Base-by-base conservation (phyloP, 768 basidiomycete species). In the Lactifluus rugatus region DNA sequence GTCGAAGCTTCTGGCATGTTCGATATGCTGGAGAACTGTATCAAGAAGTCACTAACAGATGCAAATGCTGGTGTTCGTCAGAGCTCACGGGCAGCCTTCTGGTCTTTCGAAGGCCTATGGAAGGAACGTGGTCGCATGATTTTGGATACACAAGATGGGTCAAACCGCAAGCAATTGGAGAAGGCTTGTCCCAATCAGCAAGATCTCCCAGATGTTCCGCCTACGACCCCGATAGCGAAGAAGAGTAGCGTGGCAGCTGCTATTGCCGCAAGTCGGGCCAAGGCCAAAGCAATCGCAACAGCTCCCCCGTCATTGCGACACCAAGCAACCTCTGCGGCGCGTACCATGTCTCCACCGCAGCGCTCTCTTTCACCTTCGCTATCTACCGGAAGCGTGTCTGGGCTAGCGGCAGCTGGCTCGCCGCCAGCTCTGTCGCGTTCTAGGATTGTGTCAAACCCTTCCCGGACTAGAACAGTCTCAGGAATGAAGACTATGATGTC, bases 201-300 rank as follows among this genome's bases (percentile, higher is more conserved):
- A 41, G 68, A 54, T 11, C 63, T 76, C 19, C 72, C 72, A 13
- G 62, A 67, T 25, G 67, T 66, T 37, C 64, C 75, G 0, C 67
- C 76, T 25, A 72, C 78, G 31, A 76, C 79, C 2, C 70, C 75
- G 2, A 80, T 80, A 53, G 70, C 70, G 53, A 93, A 92, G 73
- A 93, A 93, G 70, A 81, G 81, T 46, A 90, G 89, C 57, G 76
- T 93, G 55, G 85, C 89, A 41, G 89, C 92, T 9, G 83, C 89
- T 23, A 89, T 94, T 65, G 93, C 34, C 34, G 91, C 93, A 21
- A 93, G 88, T 68, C 80, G 92, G 23, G 89, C 87, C 16, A 94
- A 90, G 68, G 89, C 89, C 16, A 91, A 84, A 66, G 85, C 81
- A 21, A 89, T 89, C 60, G 88, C 90, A 2, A 84, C 78, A 32